Evolutionary conservation across 2,329 filamentous ascomycete species (phyloP), one percentile per base, ranked within the genome.

Genomic region (Aspergillus pseudoglaucus): DNA sequence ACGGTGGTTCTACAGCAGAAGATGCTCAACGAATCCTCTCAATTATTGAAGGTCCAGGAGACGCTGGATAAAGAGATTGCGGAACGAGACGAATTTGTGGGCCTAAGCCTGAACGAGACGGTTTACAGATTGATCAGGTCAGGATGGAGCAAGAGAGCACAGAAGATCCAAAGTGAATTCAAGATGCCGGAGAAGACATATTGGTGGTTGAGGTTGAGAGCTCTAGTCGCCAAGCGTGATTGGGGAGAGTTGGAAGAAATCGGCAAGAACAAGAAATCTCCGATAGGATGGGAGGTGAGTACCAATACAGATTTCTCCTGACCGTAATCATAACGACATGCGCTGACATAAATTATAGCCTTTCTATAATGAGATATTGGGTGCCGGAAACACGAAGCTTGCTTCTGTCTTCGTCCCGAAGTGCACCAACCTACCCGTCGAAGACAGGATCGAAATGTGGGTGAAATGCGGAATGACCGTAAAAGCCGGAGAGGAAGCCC

Each of bases 171-270:
- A 65, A 84, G 79, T 64, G 91, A 97, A 58, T 98, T 98, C 74
- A 94, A 90, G 62, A 84, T 98, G 42, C 82, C 87, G 0, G 93
- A 97, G 56, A 94, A 90, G 69, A 87, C 89, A 25, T 87, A 83
- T 54, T 91, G 88, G 82, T 98, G 91, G 89, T 62, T 81, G 49
- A 85, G 89, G 53, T 77, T 98, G 23, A 83, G 91, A 58, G 93
- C 90, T 0, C 78, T 97, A 44, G 89, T 98, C 2, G 87, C 88
- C 14, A 89, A 90, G 65, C 80, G 93, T 47, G 88, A 95, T 63
- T 98, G 90, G 90, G 83, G 81, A 45, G 91, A 96, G 65, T 79
- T 98, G 49, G 90, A 97, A 66, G 90, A 96, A 58, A 80, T 89
- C 57, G 80, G 82, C 32, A 79, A 77, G 61, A 81, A 68, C 35